These are phyloP conservation scores for Lignosus rhinocerotis DNA, from an alignment of 1,284 basidiomycete genomes.

Conservation along the genomic window DNA sequence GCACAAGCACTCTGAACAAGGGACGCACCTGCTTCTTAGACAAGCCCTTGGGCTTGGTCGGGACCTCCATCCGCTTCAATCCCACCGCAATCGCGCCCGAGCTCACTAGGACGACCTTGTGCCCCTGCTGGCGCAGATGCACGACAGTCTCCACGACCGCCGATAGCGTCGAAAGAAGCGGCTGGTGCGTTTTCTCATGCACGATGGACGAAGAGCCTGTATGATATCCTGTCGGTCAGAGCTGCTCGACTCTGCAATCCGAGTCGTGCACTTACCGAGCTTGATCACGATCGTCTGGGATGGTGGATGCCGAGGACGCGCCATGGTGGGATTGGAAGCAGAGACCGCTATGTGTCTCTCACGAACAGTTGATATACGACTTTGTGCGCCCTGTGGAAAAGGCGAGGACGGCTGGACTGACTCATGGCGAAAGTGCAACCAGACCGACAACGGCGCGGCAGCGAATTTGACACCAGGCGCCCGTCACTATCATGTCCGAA, in stretches of 20 bases:
- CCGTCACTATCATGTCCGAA: background rate
- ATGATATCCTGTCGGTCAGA: background rate
- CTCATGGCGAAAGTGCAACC: slow-evolving; percentile 20
- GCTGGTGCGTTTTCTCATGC: slow-evolving; percentile 86
- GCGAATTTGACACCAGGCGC: background rate
- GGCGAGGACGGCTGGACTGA: slow-evolving; percentile 9
- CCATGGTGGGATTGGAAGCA: slow-evolving; percentile 22
- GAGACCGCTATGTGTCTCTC: background rate
- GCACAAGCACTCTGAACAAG: background rate
- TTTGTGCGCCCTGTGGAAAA: background rate
- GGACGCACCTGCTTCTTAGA: slow-evolving; percentile 82
- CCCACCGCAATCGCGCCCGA: slow-evolving; percentile 98
- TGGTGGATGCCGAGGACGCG: slow-evolving; percentile 34
- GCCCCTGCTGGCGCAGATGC: slow-evolving; percentile 75
- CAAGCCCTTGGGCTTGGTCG: slow-evolving; percentile 79
- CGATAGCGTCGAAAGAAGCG: slow-evolving; percentile 88
- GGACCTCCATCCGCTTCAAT: slow-evolving; percentile 86
- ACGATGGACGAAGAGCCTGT: slow-evolving; percentile 93
- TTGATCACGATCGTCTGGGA: slow-evolving; percentile 81
- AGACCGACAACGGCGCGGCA: background rate
- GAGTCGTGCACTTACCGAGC: slow-evolving; percentile 54
- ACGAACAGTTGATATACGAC: background rate
- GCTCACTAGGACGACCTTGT: slow-evolving; percentile 93
- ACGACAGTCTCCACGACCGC: slow-evolving; percentile 92
- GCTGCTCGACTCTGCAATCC: background rate